phyloP scores from a whole-genome alignment of 352 stramenopile species.

The Globisporangium spiculum region DNA sequence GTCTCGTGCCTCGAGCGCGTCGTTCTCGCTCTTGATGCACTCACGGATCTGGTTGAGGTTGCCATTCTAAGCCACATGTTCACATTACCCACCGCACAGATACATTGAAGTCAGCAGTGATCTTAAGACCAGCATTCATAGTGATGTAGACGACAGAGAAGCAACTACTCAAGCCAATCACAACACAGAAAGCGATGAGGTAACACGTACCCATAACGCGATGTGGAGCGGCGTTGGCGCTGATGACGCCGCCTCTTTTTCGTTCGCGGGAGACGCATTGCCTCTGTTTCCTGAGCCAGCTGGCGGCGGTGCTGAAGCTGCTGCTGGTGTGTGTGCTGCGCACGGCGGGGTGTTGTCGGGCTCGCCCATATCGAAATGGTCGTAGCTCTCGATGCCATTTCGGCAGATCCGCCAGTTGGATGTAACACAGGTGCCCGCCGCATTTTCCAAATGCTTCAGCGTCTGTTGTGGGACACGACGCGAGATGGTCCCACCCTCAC shows the following conservation, averaged over 20 bases:
- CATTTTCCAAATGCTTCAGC: not conserved
- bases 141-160: not conserved
- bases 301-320: not conserved
- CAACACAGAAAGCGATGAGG: not conserved
- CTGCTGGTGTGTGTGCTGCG: not conserved
- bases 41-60: slow-evolving; percentile 52
- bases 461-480: not conserved
- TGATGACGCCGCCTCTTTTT: not conserved
- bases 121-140: not conserved
- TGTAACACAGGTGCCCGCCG: not conserved
- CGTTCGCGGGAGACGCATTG: not conserved
- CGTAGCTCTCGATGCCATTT: not conserved
- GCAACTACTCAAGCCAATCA: not conserved
- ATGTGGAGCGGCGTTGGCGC: slow-evolving; percentile 47
- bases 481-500: not conserved
- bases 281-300: not conserved
- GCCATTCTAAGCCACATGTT: slow-evolving; percentile 37
- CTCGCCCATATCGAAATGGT: slow-evolving; percentile 8
- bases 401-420: slow-evolving; percentile 12
- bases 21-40: slow-evolving; percentile 22
- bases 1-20: slow-evolving; percentile 51
- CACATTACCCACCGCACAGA: not conserved
- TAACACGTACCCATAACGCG: slow-evolving; percentile 47
- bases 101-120: not conserved
- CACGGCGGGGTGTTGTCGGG: not conserved